phyloP scores from a whole-genome alignment of 768 basidiomycete species.

The Tricholoma saponaceum region DNA sequence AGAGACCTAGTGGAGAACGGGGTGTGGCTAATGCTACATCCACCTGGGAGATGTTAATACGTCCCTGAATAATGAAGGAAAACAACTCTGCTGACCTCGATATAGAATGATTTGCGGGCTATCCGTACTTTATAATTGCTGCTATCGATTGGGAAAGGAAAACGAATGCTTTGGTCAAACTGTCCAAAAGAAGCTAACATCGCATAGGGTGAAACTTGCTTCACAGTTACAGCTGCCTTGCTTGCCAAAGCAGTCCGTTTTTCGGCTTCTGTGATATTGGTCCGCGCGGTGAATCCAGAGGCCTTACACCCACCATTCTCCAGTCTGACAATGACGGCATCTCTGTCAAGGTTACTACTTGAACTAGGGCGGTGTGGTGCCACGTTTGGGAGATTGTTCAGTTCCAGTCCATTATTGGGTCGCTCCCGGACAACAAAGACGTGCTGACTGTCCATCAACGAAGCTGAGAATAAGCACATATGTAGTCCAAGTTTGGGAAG shows the following conservation, averaged over 20 bases:
- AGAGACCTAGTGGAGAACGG: conserved; percentile 9
- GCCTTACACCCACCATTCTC: conserved; percentile 19
- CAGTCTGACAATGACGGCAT: conserved; percentile 16
- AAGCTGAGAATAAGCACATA: conserved; percentile 23
- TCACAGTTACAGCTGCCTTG: conserved; percentile 9
- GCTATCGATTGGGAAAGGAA: conserved; percentile 42
- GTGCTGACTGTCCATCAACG: conserved; percentile 21
- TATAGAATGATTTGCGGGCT: conserved; percentile 51
- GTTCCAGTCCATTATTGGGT: neutral
- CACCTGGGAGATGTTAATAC: conserved; percentile 10
- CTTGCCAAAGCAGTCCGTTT: conserved; percentile 11
- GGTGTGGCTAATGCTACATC: conserved; percentile 11
- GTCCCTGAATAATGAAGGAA: neutral
- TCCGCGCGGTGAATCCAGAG: conserved; percentile 10
- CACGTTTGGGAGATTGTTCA: neutral
- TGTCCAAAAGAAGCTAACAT: conserved; percentile 7
- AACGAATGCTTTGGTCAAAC: conserved; percentile 13
- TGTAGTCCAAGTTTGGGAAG: conserved; percentile 18
- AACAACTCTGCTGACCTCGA: conserved; percentile 28
- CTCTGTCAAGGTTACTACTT: neutral
- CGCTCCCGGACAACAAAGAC: conserved; percentile 23
- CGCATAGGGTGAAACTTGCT: conserved; percentile 6
- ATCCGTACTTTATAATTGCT: conserved; percentile 36
- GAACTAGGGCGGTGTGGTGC: conserved; percentile 13
- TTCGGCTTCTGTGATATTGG: conserved; percentile 9